Conservation (phyloP, 2,329 filamentous ascomycete genomes). For the Cordyceps fumosorosea region DNA sequence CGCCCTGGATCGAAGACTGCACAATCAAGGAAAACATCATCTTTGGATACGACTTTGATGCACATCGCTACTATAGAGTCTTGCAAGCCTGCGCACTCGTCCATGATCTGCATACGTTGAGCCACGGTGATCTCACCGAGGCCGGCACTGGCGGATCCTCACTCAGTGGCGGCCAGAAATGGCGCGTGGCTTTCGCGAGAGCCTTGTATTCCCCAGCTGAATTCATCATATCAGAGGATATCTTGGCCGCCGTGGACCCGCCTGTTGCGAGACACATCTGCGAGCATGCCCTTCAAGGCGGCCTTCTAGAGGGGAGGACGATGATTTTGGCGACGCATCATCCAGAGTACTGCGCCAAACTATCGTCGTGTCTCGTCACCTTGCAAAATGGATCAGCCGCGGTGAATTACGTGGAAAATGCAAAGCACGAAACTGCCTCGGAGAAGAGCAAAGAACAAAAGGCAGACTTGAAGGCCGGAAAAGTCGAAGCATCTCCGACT, state of each 20-base stretch:
- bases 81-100: slow-evolving; percentile 60
- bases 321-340: slow-evolving; percentile 16
- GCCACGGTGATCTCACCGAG: slow-evolving; percentile 63
- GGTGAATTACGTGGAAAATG: not conserved
- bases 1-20: slow-evolving; percentile 72
- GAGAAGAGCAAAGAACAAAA: not conserved
- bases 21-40: slow-evolving; percentile 65
- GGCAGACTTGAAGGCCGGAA: not conserved
- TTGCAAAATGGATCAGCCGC: slow-evolving; percentile 9
- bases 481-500: not conserved
- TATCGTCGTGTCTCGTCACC: not conserved
- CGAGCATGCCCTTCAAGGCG: slow-evolving; percentile 1
- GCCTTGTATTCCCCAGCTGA: slow-evolving; percentile 66
- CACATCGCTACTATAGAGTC: slow-evolving; percentile 57
- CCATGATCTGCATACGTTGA: slow-evolving; percentile 63
- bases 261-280: slow-evolving; percentile 30
- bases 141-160: slow-evolving; percentile 73
- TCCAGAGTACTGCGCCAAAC: slow-evolving; percentile 10
- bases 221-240: slow-evolving; percentile 65
- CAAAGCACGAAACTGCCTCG: not conserved
- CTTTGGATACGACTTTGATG: slow-evolving; percentile 60
- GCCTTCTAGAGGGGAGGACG: slow-evolving; percentile 12
- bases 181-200: slow-evolving; percentile 66
- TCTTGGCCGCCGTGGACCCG: slow-evolving; percentile 68
- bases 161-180: slow-evolving; percentile 67